phyloP scores from a whole-genome alignment of 2,329 filamentous ascomycete species.

The Xylaria polymorpha region DNA sequence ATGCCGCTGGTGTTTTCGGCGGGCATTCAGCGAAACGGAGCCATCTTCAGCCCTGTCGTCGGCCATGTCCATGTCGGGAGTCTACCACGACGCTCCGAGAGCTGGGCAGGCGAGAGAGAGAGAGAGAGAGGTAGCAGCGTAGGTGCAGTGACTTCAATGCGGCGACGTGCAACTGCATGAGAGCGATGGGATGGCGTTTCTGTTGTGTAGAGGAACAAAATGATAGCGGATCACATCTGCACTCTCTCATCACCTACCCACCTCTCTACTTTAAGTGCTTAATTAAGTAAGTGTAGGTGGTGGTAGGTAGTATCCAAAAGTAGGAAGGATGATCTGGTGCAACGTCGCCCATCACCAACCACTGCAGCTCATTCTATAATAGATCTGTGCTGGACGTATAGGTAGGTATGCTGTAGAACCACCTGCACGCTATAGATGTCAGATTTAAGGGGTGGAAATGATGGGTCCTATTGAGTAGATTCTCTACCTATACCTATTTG shows the following conservation, averaged over 20 bases:
- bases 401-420: no score
- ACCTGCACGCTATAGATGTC: no score
- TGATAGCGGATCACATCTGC: no score
- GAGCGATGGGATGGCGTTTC: neutral
- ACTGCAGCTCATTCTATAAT: no score
- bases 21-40: constrained; percentile 41
- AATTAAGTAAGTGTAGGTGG: no score
- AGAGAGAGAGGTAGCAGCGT: no score
- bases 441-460: no score
- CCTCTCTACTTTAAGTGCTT: neutral
- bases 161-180: neutral
- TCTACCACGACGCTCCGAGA: neutral
- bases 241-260: neutral
- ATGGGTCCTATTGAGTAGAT: no score
- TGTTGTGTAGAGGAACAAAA: neutral
- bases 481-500: no score
- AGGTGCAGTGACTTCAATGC: neutral
- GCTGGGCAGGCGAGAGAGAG: neutral
- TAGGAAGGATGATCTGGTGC: neutral
- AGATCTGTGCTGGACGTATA: no score
- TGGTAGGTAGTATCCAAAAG: neutral
- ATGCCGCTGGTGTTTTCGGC: constrained; percentile 44
- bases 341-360: neutral
- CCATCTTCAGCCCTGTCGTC: neutral
- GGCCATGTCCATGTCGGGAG: neutral